Conservation (phyloP, 352 stramenopile species). For the Pythium rhizo-oryzae region DNA sequence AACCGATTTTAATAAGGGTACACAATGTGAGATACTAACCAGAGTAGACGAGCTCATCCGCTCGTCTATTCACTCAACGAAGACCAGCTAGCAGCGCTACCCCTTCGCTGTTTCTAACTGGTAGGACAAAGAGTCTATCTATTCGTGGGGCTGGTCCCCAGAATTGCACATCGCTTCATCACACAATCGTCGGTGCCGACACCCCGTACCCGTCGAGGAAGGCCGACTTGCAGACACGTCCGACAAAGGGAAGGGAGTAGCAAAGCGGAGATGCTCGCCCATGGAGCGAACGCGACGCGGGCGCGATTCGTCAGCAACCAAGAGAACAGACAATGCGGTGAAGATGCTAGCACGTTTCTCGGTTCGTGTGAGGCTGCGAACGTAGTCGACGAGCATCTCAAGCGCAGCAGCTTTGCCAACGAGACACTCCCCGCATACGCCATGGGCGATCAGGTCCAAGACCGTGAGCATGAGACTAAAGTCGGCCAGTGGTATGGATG, state of each 20-base stretch:
- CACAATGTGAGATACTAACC: no score
- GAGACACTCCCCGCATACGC: not conserved
- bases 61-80: no score
- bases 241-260: conserved; percentile 24
- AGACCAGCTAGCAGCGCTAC: no score
- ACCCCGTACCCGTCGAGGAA: conserved; percentile 12
- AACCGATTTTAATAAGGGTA: no score
- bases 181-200: conserved; percentile 7
- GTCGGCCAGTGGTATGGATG: not conserved
- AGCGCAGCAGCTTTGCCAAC: conserved; percentile 2
- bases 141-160: no score
- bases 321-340: conserved; percentile 10
- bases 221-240: conserved; percentile 8
- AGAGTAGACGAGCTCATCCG: no score
- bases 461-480: conserved; percentile 5
- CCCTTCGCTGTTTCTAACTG: no score
- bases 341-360: conserved; percentile 7
- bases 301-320: not conserved
- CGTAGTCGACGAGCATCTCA: conserved; percentile 7
- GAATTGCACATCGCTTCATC: no score
- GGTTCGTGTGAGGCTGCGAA: not conserved
- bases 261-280: conserved; percentile 1
- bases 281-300: conserved; percentile 10
- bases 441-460: not conserved
- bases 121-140: no score